A percentile compares a stretch with the other conserved stretches of the same genome.
Conservation (phyloP, 2,329 filamentous ascomycete species). For the Leptographium wingfieldii region DNA sequence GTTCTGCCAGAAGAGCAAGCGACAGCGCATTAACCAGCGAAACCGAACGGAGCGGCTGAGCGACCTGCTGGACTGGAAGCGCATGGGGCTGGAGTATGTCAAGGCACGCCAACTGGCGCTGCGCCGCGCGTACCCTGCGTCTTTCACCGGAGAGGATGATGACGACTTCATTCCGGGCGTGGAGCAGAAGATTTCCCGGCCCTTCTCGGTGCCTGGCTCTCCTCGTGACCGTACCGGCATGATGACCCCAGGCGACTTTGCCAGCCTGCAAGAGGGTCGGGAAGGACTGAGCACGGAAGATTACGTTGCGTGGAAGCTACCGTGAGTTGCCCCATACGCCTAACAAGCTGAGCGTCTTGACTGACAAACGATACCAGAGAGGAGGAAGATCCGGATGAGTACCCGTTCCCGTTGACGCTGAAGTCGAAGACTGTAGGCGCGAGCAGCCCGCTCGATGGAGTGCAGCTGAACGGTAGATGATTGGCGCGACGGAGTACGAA, state of each 20-base stretch:
- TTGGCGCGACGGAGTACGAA: neutral
- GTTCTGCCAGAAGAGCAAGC: conserved; percentile 82
- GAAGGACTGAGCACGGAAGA: conserved; percentile 93
- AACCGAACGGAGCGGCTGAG: conserved; percentile 93
- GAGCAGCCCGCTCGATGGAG: conserved; percentile 26
- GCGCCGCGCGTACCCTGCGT: conserved; percentile 78
- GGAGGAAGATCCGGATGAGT: conserved; percentile 79
- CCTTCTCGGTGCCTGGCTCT: conserved; percentile 86
- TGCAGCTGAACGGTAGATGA: neutral
- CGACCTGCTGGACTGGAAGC: conserved; percentile 95
- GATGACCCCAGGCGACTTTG: conserved; percentile 99
- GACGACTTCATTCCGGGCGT: conserved; percentile 85
- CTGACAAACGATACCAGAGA: conserved; percentile 42
- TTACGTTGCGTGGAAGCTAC: conserved; percentile 95
- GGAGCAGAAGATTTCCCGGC: conserved; percentile 89
- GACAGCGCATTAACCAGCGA: conserved; percentile 96
- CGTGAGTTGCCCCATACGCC: conserved; percentile 50
- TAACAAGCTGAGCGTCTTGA: neutral
- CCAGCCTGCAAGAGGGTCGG: conserved; percentile 83
- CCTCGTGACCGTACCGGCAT: conserved; percentile 83
- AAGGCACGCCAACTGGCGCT: conserved; percentile 91
- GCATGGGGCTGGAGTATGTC: conserved; percentile 98
- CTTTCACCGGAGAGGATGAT: conserved; percentile 70
- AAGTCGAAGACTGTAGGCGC: conserved; percentile 35
- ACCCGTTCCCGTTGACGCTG: conserved; percentile 46